Conservation (phyloP, 1,284 basidiomycete genomes). For the Leccinum brunneo-olivaceum region DNA sequence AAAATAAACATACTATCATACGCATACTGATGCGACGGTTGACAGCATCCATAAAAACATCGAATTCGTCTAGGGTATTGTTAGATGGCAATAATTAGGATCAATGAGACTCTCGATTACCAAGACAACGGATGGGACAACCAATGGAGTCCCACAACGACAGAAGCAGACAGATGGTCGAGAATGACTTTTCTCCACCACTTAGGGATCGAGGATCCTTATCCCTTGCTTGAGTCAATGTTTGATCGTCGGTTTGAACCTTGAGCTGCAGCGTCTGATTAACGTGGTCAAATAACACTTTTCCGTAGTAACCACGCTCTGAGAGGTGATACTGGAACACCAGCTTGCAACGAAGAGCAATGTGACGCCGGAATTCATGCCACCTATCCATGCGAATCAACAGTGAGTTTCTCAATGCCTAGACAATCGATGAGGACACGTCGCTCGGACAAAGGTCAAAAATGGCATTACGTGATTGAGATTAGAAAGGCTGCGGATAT, state of each 20-base stretch:
- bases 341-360: constrained; percentile 78
- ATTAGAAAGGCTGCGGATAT: constrained; percentile 53
- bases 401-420: constrained; percentile 64
- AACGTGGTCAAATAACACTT: constrained; percentile 80
- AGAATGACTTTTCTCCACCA: constrained; percentile 96
- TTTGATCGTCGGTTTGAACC: constrained; percentile 76
- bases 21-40: constrained; percentile 88
- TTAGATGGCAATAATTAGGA: not conserved
- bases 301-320: constrained; percentile 81
- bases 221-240: constrained; percentile 53
- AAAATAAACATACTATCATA: constrained; percentile 67
- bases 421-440: constrained; percentile 6
- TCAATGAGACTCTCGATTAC: constrained; percentile 40
- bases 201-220: constrained; percentile 81
- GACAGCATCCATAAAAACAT: constrained; percentile 94
- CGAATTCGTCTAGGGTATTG: constrained; percentile 65
- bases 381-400: constrained; percentile 65
- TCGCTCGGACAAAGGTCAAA: not conserved
- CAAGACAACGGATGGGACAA: constrained; percentile 90
- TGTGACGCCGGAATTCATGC: constrained; percentile 82
- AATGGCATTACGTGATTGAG: constrained; percentile 53
- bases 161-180: constrained; percentile 88
- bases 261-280: constrained; percentile 62
- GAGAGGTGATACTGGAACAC: constrained; percentile 80
- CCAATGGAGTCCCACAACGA: constrained; percentile 94